These are phyloP conservation scores for Endoconidiophora laricicola DNA, from an alignment of 2,329 filamentous ascomycete genomes.

Conservation along the genomic window DNA sequence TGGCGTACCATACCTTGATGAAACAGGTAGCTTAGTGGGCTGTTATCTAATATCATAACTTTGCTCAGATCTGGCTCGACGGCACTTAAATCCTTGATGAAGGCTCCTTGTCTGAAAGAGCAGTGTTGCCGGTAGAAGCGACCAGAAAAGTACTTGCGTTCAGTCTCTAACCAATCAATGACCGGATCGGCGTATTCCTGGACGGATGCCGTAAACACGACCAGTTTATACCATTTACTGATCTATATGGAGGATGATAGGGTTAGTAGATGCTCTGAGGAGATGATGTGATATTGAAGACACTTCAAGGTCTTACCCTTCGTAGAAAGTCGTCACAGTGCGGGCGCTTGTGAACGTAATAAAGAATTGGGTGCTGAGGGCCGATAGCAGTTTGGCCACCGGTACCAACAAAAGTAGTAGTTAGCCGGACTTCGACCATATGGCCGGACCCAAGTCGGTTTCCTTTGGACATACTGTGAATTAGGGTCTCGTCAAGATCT, in stretches of 20 bases:
- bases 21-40: conserved; percentile 94
- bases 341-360: conserved; percentile 96
- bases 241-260: conserved; percentile 31
- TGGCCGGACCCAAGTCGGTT: conserved; percentile 91
- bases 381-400: conserved; percentile 51
- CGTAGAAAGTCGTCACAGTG: conserved; percentile 93
- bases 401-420: conserved; percentile 50
- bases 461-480: conserved; percentile 95
- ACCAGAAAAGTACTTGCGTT: conserved; percentile 88
- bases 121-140: conserved; percentile 95
- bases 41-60: conserved; percentile 98
- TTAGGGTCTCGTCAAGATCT: conserved; percentile 91
- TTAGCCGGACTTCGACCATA: conserved; percentile 94
- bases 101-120: conserved; percentile 85
- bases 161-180: conserved; percentile 94
- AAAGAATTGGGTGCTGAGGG: conserved; percentile 88
- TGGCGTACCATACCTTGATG: conserved; percentile 64
- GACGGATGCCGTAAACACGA: conserved; percentile 91
- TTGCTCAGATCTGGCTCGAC: conserved; percentile 94
- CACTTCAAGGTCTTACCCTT: conserved; percentile 34
- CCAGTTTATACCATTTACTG: conserved; percentile 95
- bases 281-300: background rate
- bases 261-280: conserved; percentile 14
- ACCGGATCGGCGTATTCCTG: conserved; percentile 98
- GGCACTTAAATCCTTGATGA: conserved; percentile 93